Evolutionary conservation across 1,139 yeast species (phyloP).

Genomic region (Martiniozyma asiatica): DNA sequence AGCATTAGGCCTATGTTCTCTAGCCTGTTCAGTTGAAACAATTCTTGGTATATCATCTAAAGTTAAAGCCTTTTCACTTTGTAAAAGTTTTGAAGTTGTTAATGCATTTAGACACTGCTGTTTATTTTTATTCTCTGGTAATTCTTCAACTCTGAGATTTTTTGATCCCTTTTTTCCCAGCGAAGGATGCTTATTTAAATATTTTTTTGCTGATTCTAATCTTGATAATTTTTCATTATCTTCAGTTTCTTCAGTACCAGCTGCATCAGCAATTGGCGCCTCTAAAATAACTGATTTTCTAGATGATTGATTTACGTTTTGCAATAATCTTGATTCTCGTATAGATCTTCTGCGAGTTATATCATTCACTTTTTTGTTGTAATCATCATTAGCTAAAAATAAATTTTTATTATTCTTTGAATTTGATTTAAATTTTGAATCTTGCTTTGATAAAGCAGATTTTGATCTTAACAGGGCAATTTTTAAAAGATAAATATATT

Average conservation of each 20-base stretch:
- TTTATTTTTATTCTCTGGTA: conserved; percentile 11
- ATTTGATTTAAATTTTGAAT: conserved; percentile 3
- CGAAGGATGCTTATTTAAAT: conserved; percentile 13
- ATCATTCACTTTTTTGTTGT: conserved; percentile 38
- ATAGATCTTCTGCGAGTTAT: conserved; percentile 67
- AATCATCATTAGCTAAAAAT: conserved; percentile 9
- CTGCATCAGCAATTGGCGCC: conserved; percentile 23
- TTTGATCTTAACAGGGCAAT: conserved; percentile 77
- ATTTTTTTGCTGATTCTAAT: conserved; percentile 3
- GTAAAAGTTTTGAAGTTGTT: conserved; percentile 54
- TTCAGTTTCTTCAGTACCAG: conserved; percentile 17
- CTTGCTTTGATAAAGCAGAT: conserved; percentile 42
- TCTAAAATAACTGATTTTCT: conserved; percentile 42
- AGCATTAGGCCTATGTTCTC: conserved; percentile 83
- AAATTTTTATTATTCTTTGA: not conserved
- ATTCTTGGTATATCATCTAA: conserved; percentile 94
- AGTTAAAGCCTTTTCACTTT: conserved; percentile 77
- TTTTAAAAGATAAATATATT: conserved; percentile 63
- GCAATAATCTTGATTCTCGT: conserved; percentile 47
- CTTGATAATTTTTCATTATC: conserved; percentile 3
- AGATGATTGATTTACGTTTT: conserved; percentile 28
- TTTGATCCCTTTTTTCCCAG: conserved; percentile 19
- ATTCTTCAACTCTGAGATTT: conserved; percentile 16
- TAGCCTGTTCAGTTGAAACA: conserved; percentile 93
- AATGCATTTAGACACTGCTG: conserved; percentile 6